Percentiles rank a stretch among this genome's conserved stretches.
These are phyloP conservation scores for Dunaliella primolecta DNA, from an alignment of 139 green algal genomes.

Conservation along the genomic window DNA sequence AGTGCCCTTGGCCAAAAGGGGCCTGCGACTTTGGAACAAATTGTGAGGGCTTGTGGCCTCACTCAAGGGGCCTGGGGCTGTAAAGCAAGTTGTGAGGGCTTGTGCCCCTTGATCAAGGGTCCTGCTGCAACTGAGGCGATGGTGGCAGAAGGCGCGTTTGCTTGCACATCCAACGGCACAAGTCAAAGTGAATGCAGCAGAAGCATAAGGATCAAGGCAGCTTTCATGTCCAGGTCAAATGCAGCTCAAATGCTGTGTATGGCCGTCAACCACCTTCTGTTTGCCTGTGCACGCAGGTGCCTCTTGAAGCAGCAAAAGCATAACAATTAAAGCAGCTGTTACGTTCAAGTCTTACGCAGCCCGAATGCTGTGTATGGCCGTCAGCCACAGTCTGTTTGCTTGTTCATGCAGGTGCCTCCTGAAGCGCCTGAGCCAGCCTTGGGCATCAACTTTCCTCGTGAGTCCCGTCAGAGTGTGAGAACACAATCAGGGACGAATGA, in stretches of 20 bases:
- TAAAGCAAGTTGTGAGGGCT: not conserved
- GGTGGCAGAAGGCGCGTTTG: no score
- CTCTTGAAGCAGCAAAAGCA: conserved; percentile 17
- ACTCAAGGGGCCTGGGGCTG: not conserved
- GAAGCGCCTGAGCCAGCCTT: conserved; percentile 87
- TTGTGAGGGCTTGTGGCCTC: not conserved
- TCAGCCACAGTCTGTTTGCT: conserved; percentile 59
- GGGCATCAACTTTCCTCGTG: conserved; percentile 26
- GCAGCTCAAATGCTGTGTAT: conserved; percentile 51
- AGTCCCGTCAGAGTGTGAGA: not conserved
- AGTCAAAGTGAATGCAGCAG: no score
- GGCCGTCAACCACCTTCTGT: conserved; percentile 10
- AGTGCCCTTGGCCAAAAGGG: no score
- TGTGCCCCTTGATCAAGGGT: no score
- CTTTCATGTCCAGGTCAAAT: not conserved
- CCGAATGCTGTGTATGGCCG: conserved; percentile 69
- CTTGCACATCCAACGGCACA: no score
- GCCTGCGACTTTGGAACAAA: no score
- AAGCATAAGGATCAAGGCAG: not conserved
- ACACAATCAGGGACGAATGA: no score
- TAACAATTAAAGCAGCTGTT: not conserved
- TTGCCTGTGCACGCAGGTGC: conserved; percentile 47
- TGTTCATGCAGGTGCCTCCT: conserved; percentile 90
- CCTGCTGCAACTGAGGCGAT: no score
- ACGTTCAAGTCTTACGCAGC: conserved; percentile 1